Base-by-base conservation (phyloP, 139 green algal species). In the Axilococcus clingmanii region DNA sequence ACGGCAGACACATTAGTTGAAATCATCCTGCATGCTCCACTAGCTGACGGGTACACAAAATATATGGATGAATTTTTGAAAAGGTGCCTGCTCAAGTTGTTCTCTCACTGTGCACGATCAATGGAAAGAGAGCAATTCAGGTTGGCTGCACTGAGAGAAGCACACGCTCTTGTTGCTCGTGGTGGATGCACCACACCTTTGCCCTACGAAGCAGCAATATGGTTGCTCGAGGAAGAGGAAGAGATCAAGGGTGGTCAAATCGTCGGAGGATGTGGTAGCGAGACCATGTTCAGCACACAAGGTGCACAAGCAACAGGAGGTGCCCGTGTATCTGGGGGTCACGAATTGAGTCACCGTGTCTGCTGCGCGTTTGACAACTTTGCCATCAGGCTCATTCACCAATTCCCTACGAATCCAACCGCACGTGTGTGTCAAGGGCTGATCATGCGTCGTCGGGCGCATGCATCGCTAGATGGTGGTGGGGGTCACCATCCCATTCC, bases 121-220 rank as follows among this genome's bases (percentile, higher is more conserved):
- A 63, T 61, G 6, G 58, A 69, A 24, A 57, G 73, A 14, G 46
- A 79, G 35, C 55, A 76, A n/a, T 60, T 61, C 40, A 67, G 73
- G 11, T 45, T 64, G n/a, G 57, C 65, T 29, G 73, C 73, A 14
- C 37, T 81, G 48, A 47, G 48, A 17, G 73, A 74, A 54, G 80
- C 70, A 41, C 42, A 65, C 32, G 35, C 36, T 8, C 48, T 72
- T 49, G 61, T 79, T 27, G 62, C 48, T 28, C 35, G 55, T 29
- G 46, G 24, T 17, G 20, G 25, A 16, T 44, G 50, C 17, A 74
- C 55, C 52, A 73, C 61, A 27, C 27, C 72, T 2, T 75, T 82
- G 32, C 65, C 83, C 11, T 92, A 72, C 55, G 79, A 87, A 40
- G 73, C 79, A 0, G 77, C 83, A 5, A 72, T 92, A 40, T 78